These are phyloP conservation scores for Panus rudis DNA, from an alignment of 768 basidiomycete genomes.

Conservation along the genomic window DNA sequence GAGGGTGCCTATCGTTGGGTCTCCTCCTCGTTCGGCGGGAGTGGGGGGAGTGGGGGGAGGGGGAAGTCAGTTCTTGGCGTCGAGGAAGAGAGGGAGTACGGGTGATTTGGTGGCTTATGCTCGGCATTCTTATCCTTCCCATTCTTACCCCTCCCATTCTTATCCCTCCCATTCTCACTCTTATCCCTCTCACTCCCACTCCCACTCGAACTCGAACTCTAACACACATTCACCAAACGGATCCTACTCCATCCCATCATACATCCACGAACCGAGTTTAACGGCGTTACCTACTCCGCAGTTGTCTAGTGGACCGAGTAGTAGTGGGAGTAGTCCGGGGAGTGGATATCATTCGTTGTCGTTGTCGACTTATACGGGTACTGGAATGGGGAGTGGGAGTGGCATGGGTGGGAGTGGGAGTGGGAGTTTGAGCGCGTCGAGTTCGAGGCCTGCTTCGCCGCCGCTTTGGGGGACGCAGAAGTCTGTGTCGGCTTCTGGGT, in stretches of 20 bases:
- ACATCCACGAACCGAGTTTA: conserved; percentile 18
- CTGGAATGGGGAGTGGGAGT: conserved; percentile 9
- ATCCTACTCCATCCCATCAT: conserved; percentile 7
- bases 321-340: conserved; percentile 57
- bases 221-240: conserved; percentile 7
- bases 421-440: conserved; percentile 39
- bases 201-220: conserved; percentile 11
- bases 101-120: conserved; percentile 23
- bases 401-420: conserved; percentile 12
- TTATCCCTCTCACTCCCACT: no score
- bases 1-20: conserved; percentile 28
- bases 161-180: conserved; percentile 19
- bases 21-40: conserved; percentile 25
- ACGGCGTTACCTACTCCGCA: conserved; percentile 46
- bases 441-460: conserved; percentile 59
- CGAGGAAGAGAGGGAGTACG: conserved; percentile 22
- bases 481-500: no score
- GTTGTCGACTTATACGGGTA: conserved; percentile 3
- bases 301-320: conserved; percentile 59
- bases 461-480: conserved; percentile 29
- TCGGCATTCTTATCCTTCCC: conserved; percentile 22
- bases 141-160: conserved; percentile 27
- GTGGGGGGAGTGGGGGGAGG: no score
- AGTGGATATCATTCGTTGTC: conserved; percentile 36
- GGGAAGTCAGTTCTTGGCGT: no score